Evolutionary conservation across 257 asterid genomes (phyloP).

Genomic region (Cynanchum wilfordii): DNA sequence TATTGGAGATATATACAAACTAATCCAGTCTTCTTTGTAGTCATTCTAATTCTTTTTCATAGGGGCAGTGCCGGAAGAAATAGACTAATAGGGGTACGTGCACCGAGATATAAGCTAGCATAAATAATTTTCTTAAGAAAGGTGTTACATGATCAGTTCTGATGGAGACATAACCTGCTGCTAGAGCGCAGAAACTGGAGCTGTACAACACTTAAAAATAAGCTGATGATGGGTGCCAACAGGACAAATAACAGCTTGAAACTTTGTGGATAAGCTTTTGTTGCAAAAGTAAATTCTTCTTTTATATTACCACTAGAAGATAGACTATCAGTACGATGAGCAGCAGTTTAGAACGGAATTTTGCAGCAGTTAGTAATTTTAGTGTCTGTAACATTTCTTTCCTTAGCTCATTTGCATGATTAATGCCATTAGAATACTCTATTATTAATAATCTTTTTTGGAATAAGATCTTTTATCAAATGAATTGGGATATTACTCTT

Average conservation of each 20-base stretch:
- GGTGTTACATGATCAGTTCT: background rate
- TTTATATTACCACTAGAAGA: background rate
- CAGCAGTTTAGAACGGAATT: background rate
- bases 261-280: background rate
- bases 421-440: no score
- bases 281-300: background rate
- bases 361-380: background rate
- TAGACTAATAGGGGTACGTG: background rate
- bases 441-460: background rate
- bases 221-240: background rate
- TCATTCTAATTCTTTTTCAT: slow-evolving; percentile 1
- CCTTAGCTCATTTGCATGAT: background rate
- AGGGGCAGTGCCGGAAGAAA: background rate
- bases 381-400: no score
- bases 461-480: background rate
- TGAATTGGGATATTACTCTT: background rate
- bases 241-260: background rate
- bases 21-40: background rate
- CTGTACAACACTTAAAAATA: background rate
- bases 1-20: background rate
- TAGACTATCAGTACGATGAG: background rate
- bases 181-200: background rate
- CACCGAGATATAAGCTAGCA: background rate
- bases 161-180: background rate
- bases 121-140: background rate